Percentiles rank a stretch among this genome's conserved stretches.
These are phyloP conservation scores for Pulveroboletus sp. DNA, from an alignment of 768 basidiomycete genomes.

Conservation along the genomic window DNA sequence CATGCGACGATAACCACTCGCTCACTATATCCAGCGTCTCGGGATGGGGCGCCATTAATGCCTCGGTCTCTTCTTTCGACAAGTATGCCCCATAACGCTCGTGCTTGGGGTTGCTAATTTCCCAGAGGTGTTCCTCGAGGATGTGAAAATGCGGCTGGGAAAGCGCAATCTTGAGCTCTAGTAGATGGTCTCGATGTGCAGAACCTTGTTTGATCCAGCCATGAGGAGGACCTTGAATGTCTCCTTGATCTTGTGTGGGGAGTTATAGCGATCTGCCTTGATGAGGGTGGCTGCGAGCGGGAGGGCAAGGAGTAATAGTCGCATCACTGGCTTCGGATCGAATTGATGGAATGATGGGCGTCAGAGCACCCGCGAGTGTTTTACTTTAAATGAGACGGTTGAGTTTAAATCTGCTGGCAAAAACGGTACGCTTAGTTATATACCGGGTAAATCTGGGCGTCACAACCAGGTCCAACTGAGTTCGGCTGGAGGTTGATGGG, in stretches of 20 bases:
- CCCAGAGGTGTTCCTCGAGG: slow-evolving; percentile 49
- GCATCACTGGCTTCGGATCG: slow-evolving; percentile 5
- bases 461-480: not conserved
- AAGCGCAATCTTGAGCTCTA: slow-evolving; percentile 56
- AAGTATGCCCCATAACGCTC: slow-evolving; percentile 52
- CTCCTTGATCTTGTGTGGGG: slow-evolving; percentile 43
- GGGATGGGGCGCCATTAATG: slow-evolving; percentile 52
- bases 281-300: slow-evolving; percentile 12
- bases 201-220: slow-evolving; percentile 45
- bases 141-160: slow-evolving; percentile 46
- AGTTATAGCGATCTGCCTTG: slow-evolving; percentile 4
- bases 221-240: slow-evolving; percentile 37
- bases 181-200: slow-evolving; percentile 41
- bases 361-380: not conserved
- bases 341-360: not conserved
- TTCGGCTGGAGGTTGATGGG: not conserved
- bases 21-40: slow-evolving; percentile 50
- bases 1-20: slow-evolving; percentile 58
- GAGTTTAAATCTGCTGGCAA: too few species aligned
- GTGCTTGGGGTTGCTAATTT: slow-evolving; percentile 56
- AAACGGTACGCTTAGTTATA: slow-evolving; percentile 4
- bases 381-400: too few species aligned
- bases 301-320: slow-evolving; percentile 9
- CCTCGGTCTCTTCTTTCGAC: slow-evolving; percentile 62
- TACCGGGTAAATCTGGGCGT: not conserved